Evolutionary conservation across 1,139 yeast species (phyloP), one percentile per base, ranked within the genome.

Genomic region (Yamadazyma siamensis): DNA sequence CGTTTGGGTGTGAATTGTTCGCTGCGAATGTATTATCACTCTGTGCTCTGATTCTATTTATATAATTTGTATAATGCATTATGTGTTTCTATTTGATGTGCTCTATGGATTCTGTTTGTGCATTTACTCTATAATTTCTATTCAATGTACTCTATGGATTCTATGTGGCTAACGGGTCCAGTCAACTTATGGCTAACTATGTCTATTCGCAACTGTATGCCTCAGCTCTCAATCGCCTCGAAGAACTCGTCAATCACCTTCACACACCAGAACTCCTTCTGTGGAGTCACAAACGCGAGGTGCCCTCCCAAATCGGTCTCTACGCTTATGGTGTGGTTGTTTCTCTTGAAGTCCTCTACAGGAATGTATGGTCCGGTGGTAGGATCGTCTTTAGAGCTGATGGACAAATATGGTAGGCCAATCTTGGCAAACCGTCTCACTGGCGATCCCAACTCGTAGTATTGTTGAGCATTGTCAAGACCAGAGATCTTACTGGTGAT

Each of bases 361-460:
- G 72, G 72, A 26, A 63, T 50, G 29, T 52, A 48, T 5, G 69
- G 64, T 11, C 87, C 80, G 16, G 80, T 79, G 19, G 91, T 77
- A 4, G 96, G 96, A 52, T 89, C 97, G 53, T 89, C 96, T 14
- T 67, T 56, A 2, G 96, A 70, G 49, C 79, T 78, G 27, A 89
- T 60, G 13, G 80, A 71, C 31, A 89, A 57, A 5, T 79, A 60
- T 14, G 96, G 96, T 2, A 82, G 75, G 25, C 71, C 61, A 33
- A 87, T 73, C 21, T 67, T 54, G 15, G 63, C 57, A 17, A 85
- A 52, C 32, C 80, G 65, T 39, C 71, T 69, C 7, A 75, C 68
- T 2, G 95, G 79, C 11, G 89, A 75, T 0, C 79, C 91, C 8
- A 63, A 65, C 36, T 79, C 61, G 53, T 89, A 89, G 57, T 89